These are phyloP conservation scores for Alternaria incomplexa DNA, from an alignment of 2,329 filamentous ascomycete genomes.

Conservation along the genomic window DNA sequence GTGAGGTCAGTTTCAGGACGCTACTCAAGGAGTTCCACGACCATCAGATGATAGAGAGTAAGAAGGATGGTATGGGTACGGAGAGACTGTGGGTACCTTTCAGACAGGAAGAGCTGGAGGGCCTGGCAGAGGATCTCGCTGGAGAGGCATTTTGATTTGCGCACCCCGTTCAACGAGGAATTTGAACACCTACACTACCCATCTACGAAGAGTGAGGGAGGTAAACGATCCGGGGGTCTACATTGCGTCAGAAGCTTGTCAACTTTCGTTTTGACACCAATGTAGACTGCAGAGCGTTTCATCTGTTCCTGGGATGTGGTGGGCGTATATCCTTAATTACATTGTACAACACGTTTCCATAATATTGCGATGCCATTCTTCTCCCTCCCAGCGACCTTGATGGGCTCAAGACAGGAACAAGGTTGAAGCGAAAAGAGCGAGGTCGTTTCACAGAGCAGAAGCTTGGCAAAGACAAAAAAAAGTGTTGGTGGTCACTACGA, in stretches of 20 bases:
- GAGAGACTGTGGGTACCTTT: slow-evolving; percentile 88
- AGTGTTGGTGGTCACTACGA: neutral
- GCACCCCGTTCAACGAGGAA: neutral
- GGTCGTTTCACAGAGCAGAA: neutral
- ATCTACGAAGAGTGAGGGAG: neutral
- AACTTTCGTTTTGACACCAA: neutral
- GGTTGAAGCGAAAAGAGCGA: neutral
- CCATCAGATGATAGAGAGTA: slow-evolving; percentile 93
- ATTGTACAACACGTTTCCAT: neutral
- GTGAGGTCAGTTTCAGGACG: slow-evolving; percentile 93
- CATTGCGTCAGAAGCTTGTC: neutral
- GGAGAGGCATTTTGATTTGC: slow-evolving; percentile 31
- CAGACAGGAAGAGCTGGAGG: slow-evolving; percentile 85
- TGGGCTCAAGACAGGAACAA: neutral
- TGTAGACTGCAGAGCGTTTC: neutral
- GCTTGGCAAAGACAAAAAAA: rapidly evolving
- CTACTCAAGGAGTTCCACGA: slow-evolving; percentile 97
- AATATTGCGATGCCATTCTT: neutral
- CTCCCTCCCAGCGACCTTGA: neutral
- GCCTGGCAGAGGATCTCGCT: slow-evolving; percentile 78
- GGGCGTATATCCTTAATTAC: neutral
- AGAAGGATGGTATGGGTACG: slow-evolving; percentile 82
- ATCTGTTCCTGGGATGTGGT: neutral
- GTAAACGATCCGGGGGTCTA: neutral
- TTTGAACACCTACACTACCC: neutral